These are phyloP conservation scores for Lentinus polychrous DNA, from an alignment of 1,284 basidiomycete genomes.

Conservation along the genomic window DNA sequence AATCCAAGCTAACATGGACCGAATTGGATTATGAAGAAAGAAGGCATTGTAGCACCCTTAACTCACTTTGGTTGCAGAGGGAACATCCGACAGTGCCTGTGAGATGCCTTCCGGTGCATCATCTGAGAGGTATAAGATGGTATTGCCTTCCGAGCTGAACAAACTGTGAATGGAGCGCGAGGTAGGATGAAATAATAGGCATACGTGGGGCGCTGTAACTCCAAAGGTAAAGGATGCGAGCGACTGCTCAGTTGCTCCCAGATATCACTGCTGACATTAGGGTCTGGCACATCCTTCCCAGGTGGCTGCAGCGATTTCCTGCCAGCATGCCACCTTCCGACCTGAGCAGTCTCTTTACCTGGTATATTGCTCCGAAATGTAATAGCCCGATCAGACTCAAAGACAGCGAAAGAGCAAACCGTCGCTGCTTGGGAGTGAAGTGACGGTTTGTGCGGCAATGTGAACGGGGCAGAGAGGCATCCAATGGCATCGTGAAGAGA, in stretches of 20 bases:
- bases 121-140: slow-evolving; percentile 61
- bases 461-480: slow-evolving; percentile 49
- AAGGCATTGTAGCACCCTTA: background rate
- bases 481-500: slow-evolving; percentile 42
- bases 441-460: slow-evolving; percentile 13
- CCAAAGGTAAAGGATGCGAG: slow-evolving; percentile 27
- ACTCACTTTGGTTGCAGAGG: slow-evolving; percentile 44
- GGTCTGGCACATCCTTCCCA: background rate
- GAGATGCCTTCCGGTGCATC: slow-evolving; percentile 54
- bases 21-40: slow-evolving; percentile 2
- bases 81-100: slow-evolving; percentile 42
- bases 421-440: slow-evolving; percentile 18
- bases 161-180: background rate
- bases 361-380: slow-evolving; percentile 56
- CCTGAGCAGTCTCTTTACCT: slow-evolving; percentile 48
- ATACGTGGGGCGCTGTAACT: slow-evolving; percentile 31
- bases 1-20: slow-evolving; percentile 53
- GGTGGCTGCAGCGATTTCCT: slow-evolving; percentile 19
- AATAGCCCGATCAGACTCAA: slow-evolving; percentile 31
- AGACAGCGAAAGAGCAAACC: slow-evolving; percentile 46
- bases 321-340: slow-evolving; percentile 62
- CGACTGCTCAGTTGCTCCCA: background rate
- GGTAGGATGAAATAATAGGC: slow-evolving; percentile 10
- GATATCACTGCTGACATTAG: background rate
- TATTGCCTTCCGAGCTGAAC: slow-evolving; percentile 30